Evolutionary conservation across 768 basidiomycete genomes (phyloP).

Genomic region (Suillus clintonianus): DNA sequence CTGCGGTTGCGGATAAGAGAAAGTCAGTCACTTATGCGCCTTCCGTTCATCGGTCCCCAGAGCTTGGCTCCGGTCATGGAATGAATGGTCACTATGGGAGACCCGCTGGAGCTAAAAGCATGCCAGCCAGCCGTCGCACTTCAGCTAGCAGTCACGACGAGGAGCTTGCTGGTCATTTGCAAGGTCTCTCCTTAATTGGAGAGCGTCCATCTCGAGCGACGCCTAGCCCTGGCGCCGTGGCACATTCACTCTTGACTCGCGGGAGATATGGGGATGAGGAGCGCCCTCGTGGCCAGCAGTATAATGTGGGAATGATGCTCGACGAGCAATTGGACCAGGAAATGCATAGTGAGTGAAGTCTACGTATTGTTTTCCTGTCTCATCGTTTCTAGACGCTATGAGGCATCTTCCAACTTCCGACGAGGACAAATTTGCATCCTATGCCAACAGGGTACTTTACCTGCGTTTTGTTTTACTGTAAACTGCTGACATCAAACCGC

Average conservation of each 20-base stretch:
- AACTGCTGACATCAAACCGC: conserved; percentile 1
- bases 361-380: conserved; percentile 12
- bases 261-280: conserved; percentile 62
- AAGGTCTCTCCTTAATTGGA: conserved; percentile 67
- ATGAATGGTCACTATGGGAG: conserved; percentile 62
- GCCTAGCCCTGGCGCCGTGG: conserved; percentile 52
- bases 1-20: conserved; percentile 70
- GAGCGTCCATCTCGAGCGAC: conserved; percentile 61
- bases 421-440: conserved; percentile 80
- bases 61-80: conserved; percentile 48
- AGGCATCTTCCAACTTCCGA: conserved; percentile 84
- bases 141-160: conserved; percentile 88
- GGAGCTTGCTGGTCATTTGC: conserved; percentile 74
- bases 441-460: conserved; percentile 57
- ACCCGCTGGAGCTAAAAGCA: conserved; percentile 80
- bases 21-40: conserved; percentile 87
- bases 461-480: conserved; percentile 3
- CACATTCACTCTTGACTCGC: conserved; percentile 55
- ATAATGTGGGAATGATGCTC: conserved; percentile 87
- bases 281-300: conserved; percentile 57
- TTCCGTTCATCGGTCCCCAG: conserved; percentile 73
- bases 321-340: conserved; percentile 93
- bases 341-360: conserved; percentile 75
- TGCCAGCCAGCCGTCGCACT: conserved; percentile 89
- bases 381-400: conserved; percentile 68